Base-by-base conservation (phyloP, 345 rosid genomes). In the Linum trigynum region DNA sequence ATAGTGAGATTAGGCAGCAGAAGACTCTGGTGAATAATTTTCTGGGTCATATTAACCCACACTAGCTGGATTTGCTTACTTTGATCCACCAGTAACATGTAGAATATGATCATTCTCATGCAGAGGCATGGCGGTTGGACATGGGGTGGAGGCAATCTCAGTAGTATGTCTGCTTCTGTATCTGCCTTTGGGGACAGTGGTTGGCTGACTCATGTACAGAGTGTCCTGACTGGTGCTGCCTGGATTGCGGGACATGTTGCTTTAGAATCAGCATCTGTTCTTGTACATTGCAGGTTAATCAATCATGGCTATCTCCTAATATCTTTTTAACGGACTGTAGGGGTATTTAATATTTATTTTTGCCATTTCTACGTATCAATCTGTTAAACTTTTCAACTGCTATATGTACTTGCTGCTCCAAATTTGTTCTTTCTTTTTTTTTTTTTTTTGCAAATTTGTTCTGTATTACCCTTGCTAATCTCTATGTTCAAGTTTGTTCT, bases 151-250 rank as follows among this genome's bases (percentile, higher is more conserved):
- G 96, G 97, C 68, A 87, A 94, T 77, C 96, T 94, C 63, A 94
- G 99, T 75, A 94, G 97, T 78, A 94, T 94, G 99, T 94, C 99
- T 74, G 99, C 99, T 67, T 94, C 99, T 70, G 99, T 94, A 62
- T 86, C 99, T 61, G 83, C 95, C 61, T 91, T 91, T 14, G 99
- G 99, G 67, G 97, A 94, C 56, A 88, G 91, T 81, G 96, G 96
- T 77, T 94, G 99, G 99, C 80, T 94, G 75, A 88, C 82, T 77
- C 99, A 94, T 79, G 85, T 94, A 59, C 99, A 94, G 76, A 88
- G 84, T 77, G 81, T 94, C 71, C 82, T 94, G 81, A 97, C 99
- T 79, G 99, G 99, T 74, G 87, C 91, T 51, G 96, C 95, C 69
- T 94, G 99, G 97, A 94, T 94, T 71, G 96, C 92, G 69, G 99